A percentile compares a stretch with the other conserved stretches of the same genome.
phyloP scores from a whole-genome alignment of 805 yeast genomes.

The Yarrowia sp. region DNA sequence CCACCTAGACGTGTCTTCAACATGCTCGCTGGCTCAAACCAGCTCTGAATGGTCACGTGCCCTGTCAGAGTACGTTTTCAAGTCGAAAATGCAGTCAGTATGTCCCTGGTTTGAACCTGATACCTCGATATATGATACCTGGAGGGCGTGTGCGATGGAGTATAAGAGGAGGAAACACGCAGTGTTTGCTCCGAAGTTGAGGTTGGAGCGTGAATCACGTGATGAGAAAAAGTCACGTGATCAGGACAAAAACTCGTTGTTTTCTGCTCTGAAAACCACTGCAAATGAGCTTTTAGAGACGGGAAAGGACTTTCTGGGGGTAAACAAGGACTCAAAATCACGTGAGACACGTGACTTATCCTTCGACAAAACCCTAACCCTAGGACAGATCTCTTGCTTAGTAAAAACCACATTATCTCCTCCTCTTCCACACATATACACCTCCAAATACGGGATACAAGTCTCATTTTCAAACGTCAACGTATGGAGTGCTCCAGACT shows the following conservation, averaged over 20 bases:
- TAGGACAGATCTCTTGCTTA: not conserved
- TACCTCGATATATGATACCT: not conserved
- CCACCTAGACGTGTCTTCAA: not conserved
- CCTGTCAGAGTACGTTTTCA: not conserved
- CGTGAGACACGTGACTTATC: too few relatives aligned
- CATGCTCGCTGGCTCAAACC: not conserved
- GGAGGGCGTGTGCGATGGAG: not conserved
- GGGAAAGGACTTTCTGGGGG: too few relatives aligned
- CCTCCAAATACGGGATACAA: conserved; percentile 3
- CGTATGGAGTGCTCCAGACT: not conserved
- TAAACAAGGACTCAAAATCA: too few relatives aligned
- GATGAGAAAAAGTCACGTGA: too few relatives aligned
- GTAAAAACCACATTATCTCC: not conserved
- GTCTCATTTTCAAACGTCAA: not conserved
- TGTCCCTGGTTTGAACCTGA: conserved; percentile 1
- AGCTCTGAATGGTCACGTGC: not conserved
- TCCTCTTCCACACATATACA: not conserved
- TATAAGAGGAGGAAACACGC: not conserved
- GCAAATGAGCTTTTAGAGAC: too few relatives aligned
- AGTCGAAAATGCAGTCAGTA: not conserved
- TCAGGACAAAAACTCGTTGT: too few relatives aligned
- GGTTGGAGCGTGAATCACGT: not conserved
- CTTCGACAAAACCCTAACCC: not conserved
- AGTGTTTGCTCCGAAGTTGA: not conserved
- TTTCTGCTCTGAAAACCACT: too few relatives aligned